These are phyloP conservation scores for Fusarium sp. DNA, from an alignment of 2,329 filamentous ascomycete species.

Conservation along the genomic window DNA sequence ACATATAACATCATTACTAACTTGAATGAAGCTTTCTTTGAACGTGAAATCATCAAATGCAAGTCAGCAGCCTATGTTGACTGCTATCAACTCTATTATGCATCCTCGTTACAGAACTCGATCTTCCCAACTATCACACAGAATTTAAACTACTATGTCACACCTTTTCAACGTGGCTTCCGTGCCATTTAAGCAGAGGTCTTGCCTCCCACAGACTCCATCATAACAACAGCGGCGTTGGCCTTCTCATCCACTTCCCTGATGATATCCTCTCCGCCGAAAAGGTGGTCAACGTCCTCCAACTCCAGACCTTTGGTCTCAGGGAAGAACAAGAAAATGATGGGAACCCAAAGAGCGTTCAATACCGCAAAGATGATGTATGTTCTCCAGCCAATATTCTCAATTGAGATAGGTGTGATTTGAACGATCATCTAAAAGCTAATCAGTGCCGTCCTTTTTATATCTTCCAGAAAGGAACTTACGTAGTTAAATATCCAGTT, in stretches of 20 bases:
- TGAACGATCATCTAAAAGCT: constrained; percentile 26
- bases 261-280: constrained; percentile 30
- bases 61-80: background rate
- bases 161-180: no score
- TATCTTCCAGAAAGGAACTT: constrained; percentile 1
- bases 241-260: constrained; percentile 34
- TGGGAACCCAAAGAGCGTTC: constrained; percentile 31
- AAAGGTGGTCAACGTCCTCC: constrained; percentile 60
- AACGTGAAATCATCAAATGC: background rate
- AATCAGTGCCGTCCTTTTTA: background rate
- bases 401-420: constrained; percentile 41
- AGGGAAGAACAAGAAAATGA: constrained; percentile 61
- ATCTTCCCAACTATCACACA: background rate
- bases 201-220: constrained; percentile 21
- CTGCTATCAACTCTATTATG: background rate
- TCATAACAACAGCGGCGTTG: constrained; percentile 11
- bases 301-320: constrained; percentile 62
- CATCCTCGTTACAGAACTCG: background rate
- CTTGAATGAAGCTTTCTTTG: no score
- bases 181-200: background rate
- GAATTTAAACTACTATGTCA: background rate
- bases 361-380: constrained; percentile 66
- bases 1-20: no score
- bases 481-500: constrained; percentile 55
- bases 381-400: constrained; percentile 62